Evolutionary conservation across 352 stramenopile species (phyloP).

Genomic region (Phytophthora pistaciae): DNA sequence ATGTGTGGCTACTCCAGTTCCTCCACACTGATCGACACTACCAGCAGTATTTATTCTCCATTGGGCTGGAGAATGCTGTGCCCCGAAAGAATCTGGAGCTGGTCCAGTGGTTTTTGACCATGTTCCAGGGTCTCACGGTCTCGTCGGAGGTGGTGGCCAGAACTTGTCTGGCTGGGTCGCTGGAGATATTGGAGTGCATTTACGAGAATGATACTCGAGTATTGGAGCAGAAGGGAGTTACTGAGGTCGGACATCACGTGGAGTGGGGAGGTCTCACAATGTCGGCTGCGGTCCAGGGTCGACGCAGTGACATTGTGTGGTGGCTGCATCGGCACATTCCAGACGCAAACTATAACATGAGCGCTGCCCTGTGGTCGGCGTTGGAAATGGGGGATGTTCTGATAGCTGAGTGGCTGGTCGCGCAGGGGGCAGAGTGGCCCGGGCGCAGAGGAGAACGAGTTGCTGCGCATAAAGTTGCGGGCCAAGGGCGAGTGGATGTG

Average conservation of each 20-base stretch:
- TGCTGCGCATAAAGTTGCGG: constrained; percentile 2
- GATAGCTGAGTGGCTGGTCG: constrained; percentile 28
- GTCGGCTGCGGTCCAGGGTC: constrained; percentile 6
- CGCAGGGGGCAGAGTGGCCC: neutral
- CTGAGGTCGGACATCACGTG: neutral
- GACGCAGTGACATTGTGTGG: constrained; percentile 21
- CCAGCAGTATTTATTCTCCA: constrained; percentile 14
- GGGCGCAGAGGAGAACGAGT: constrained; percentile 1
- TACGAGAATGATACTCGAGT: constrained; percentile 9
- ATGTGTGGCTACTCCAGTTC: neutral
- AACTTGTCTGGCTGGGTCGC: constrained; percentile 2
- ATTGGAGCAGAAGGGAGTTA: neutral
- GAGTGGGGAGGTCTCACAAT: constrained; percentile 10
- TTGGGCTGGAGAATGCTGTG: constrained; percentile 1
- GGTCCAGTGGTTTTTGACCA: constrained; percentile 15
- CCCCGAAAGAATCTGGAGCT: constrained; percentile 3
- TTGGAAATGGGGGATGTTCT: constrained; percentile 20
- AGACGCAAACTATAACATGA: neutral
- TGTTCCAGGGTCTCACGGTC: constrained; percentile 8
- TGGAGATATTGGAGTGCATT: constrained; percentile 25
- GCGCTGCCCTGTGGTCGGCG: neutral
- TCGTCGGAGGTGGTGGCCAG: constrained; percentile 15
- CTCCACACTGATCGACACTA: constrained; percentile 16
- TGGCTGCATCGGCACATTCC: constrained; percentile 23
- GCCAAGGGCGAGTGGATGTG: constrained; percentile 9